These are phyloP conservation scores for Suillus spraguei DNA, from an alignment of 768 basidiomycete species.

Conservation along the genomic window DNA sequence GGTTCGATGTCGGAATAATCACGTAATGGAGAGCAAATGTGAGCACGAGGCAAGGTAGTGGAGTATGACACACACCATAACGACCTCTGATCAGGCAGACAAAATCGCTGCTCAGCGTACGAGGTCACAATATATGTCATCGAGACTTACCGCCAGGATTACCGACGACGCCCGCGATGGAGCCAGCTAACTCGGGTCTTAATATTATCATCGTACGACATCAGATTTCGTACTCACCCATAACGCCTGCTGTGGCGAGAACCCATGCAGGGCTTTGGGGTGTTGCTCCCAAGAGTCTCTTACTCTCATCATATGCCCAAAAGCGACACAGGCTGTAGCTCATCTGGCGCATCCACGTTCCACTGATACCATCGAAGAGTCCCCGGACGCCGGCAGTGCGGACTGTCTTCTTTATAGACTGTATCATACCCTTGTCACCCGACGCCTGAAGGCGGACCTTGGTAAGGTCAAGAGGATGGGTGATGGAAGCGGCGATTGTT, in stretches of 20 bases:
- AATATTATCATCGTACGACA: background rate
- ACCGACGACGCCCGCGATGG: conserved; percentile 85
- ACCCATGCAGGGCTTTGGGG: conserved; percentile 76
- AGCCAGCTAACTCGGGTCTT: conserved; percentile 57
- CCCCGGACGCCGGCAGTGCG: conserved; percentile 73
- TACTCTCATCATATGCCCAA: conserved; percentile 92
- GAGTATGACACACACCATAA: conserved; percentile 51
- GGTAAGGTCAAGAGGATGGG: conserved; percentile 86
- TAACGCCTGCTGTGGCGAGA: conserved; percentile 78
- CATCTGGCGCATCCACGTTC: conserved; percentile 92
- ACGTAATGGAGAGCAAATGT: conserved; percentile 5
- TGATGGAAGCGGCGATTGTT: conserved; percentile 86
- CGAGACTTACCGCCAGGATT: conserved; percentile 73
- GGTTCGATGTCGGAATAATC: conserved; percentile 13
- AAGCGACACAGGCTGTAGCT: conserved; percentile 91
- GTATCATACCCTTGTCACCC: conserved; percentile 89
- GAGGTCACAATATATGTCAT: background rate
- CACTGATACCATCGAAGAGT: conserved; percentile 83
- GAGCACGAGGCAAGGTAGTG: conserved; percentile 6
- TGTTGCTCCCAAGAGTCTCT: conserved; percentile 75
- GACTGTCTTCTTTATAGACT: conserved; percentile 81
- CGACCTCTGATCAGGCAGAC: conserved; percentile 53
- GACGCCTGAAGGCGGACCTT: conserved; percentile 92
- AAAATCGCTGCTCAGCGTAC: background rate
- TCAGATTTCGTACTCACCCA: conserved; percentile 58